A percentile compares a stretch with the other conserved stretches of the same genome.
phyloP scores from a whole-genome alignment of 177 flowering plant species.

The Telopea speciosissima region DNA sequence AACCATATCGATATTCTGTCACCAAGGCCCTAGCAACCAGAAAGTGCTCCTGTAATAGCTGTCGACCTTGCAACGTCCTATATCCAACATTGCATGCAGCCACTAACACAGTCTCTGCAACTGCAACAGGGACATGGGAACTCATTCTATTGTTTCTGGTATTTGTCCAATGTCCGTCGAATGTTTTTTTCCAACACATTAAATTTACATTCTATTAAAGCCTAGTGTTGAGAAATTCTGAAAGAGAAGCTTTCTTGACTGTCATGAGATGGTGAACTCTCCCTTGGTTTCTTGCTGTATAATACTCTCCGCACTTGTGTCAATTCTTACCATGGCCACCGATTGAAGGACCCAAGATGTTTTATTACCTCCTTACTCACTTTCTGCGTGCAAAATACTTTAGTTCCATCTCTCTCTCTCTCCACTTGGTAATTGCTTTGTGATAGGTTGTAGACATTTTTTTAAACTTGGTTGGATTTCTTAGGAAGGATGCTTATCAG shows the following conservation, averaged over 20 bases:
- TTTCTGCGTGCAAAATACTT: too few relatives aligned
- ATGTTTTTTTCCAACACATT: background rate
- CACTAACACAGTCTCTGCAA: background rate
- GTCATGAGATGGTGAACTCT: too few relatives aligned
- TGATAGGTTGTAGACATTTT: background rate
- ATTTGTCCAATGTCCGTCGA: background rate
- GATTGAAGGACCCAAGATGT: too few relatives aligned
- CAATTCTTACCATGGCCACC: too few relatives aligned
- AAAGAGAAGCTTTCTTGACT: too few relatives aligned
- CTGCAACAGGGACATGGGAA: background rate
- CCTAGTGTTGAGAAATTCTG: too few relatives aligned
- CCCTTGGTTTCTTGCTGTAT: too few relatives aligned
- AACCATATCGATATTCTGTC: slow-evolving; percentile 54
- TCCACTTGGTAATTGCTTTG: background rate
- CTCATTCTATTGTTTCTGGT: background rate
- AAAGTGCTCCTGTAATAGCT: background rate
- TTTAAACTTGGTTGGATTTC: background rate
- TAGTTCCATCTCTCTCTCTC: background rate
- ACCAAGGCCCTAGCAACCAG: background rate
- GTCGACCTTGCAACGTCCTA: background rate
- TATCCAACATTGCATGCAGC: too few relatives aligned
- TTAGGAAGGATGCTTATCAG: background rate
- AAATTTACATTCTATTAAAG: too few relatives aligned
- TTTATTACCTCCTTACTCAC: too few relatives aligned
- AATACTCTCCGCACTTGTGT: too few relatives aligned